These are phyloP conservation scores for Acer campestre DNA, from an alignment of 345 rosid species.

Conservation along the genomic window DNA sequence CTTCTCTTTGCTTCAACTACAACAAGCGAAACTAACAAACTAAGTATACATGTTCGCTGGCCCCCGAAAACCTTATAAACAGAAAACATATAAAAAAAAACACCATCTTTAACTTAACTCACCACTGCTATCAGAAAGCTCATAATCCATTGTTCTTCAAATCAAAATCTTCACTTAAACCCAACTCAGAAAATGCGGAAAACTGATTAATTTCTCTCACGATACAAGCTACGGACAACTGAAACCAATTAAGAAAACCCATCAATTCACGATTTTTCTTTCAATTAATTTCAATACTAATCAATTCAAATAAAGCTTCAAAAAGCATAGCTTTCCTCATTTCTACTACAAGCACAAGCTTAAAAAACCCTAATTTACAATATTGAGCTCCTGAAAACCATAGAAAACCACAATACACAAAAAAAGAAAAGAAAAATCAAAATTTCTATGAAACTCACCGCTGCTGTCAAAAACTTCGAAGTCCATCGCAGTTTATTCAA, in stretches of 20 bases:
- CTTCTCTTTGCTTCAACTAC: neutral
- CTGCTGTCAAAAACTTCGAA: constrained; percentile 72
- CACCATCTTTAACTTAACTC: constrained; percentile 16
- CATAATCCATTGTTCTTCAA: constrained; percentile 35
- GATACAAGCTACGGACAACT: constrained; percentile 23
- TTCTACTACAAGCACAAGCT: neutral
- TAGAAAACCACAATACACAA: neutral
- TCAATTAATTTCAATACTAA: neutral
- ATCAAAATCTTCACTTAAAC: constrained; percentile 14
- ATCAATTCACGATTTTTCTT: neutral
- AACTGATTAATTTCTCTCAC: constrained; percentile 4
- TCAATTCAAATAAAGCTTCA: neutral
- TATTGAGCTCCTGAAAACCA: neutral
- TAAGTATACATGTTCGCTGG: neutral
- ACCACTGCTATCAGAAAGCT: constrained; percentile 48
- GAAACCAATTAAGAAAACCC: constrained; percentile 17
- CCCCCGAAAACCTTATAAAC: neutral
- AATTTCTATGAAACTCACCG: constrained; percentile 44
- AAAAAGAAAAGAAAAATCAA: neutral
- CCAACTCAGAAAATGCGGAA: neutral
- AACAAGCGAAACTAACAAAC: neutral
- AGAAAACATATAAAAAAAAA: neutral
- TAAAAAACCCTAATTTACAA: constrained; percentile 8
- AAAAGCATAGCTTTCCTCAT: neutral
- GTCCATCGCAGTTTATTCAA: constrained; percentile 41